These are phyloP conservation scores for Fusarium nanum DNA, from an alignment of 2,329 filamentous ascomycete genomes.

Conservation along the genomic window DNA sequence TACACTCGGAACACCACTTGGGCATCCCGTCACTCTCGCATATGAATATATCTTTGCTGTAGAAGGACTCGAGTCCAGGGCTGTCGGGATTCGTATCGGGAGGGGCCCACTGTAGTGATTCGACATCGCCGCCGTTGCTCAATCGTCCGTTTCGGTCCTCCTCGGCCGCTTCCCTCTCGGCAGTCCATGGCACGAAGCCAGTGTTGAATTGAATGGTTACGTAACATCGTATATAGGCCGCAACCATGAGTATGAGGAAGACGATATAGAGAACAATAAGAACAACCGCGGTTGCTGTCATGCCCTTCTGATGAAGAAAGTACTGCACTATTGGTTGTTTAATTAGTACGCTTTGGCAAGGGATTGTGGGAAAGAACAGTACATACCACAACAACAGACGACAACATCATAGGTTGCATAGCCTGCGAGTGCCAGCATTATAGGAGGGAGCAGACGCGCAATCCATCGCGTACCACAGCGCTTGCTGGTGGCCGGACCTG, in stretches of 20 bases:
- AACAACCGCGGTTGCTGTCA: conserved; percentile 69
- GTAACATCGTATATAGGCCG: conserved; percentile 76
- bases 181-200: conserved; percentile 73
- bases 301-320: conserved; percentile 65
- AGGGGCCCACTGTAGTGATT: conserved; percentile 49
- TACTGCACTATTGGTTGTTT: conserved; percentile 67
- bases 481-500: conserved; percentile 44
- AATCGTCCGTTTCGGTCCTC: conserved; percentile 40
- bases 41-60: conserved; percentile 83
- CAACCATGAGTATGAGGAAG: conserved; percentile 73
- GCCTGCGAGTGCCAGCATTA: conserved; percentile 73
- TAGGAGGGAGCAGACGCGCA: conserved; percentile 72
- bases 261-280: conserved; percentile 80
- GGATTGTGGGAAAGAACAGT: not conserved
- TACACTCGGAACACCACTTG: conserved; percentile 85
- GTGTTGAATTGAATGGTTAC: conserved; percentile 74
- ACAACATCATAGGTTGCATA: conserved; percentile 80
- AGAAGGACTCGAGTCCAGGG: conserved; percentile 79
- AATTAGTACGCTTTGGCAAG: not conserved
- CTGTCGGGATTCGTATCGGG: conserved; percentile 67
- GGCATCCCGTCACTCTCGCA: conserved; percentile 88
- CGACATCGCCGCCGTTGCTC: conserved; percentile 43
- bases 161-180: conserved; percentile 54
- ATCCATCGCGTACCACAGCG: conserved; percentile 50
- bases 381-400: conserved; percentile 74